Conservation (phyloP, 139 green algal species). For the Astrephomene gubernaculifera region DNA sequence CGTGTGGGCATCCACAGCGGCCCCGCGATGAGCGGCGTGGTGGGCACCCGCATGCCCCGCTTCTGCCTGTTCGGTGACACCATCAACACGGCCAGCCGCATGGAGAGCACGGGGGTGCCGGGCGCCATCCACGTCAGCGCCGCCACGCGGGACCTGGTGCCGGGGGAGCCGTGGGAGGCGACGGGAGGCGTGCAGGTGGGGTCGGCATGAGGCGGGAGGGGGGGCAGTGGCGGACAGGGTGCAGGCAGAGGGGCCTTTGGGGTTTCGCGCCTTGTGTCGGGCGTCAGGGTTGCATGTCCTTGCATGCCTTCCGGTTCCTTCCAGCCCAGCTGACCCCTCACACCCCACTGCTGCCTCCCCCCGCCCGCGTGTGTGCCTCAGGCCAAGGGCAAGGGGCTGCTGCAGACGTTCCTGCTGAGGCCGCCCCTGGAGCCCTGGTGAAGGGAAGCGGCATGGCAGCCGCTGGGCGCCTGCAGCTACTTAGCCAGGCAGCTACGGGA, state of each 20-base stretch:
- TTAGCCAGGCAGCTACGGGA: not conserved
- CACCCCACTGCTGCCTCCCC: not conserved
- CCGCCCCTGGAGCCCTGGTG: not conserved
- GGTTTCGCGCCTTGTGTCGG: not conserved
- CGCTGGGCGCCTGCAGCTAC: not conserved
- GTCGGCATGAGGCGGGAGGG: not conserved
- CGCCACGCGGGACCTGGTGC: constrained; percentile 23
- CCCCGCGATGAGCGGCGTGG: constrained; percentile 47
- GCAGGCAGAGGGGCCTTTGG: not conserved
- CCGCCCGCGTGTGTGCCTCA: not conserved
- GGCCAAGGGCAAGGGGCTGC: constrained; percentile 28
- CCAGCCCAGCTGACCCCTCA: not conserved
- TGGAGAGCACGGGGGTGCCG: constrained; percentile 60
- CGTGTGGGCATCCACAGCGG: constrained; percentile 52
- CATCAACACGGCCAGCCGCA: constrained; percentile 34
- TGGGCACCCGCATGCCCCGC: constrained; percentile 46
- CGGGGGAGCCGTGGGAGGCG: constrained; percentile 20
- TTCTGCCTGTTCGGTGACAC: constrained; percentile 55
- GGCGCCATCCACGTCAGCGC: constrained; percentile 57
- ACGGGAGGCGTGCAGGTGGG: constrained; percentile 53
- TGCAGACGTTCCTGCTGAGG: constrained; percentile 30
- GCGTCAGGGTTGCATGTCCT: not conserved
- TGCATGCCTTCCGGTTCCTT: not conserved
- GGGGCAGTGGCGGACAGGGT: not conserved
- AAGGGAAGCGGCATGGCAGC: not conserved